Conservation (phyloP, 495 filamentous ascomycete genomes). For the Saxophila tyrrhenica region DNA sequence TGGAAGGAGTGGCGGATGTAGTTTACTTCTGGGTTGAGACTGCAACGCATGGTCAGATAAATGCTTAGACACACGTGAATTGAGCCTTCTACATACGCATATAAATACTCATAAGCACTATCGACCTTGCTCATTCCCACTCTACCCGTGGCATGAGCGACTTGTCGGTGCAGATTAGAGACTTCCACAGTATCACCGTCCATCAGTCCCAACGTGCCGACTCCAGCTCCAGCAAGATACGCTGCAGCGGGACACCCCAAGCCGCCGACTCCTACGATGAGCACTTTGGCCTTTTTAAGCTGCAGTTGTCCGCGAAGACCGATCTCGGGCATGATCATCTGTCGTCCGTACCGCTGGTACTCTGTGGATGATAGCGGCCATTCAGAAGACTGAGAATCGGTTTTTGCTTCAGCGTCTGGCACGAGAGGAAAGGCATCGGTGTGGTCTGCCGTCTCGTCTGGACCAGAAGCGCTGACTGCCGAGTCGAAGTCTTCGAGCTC, state of each 20-base stretch:
- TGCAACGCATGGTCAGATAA: conserved; percentile 18
- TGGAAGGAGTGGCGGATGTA: conserved; percentile 51
- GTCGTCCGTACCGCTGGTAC: conserved; percentile 77
- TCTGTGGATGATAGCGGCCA: conserved; percentile 55
- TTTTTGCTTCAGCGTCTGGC: too few species aligned
- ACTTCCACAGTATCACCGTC: conserved; percentile 80
- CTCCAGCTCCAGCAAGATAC: conserved; percentile 79
- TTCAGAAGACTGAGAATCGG: too few species aligned
- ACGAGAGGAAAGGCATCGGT: too few species aligned
- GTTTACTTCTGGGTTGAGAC: conserved; percentile 55
- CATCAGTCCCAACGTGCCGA: conserved; percentile 72
- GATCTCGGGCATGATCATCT: conserved; percentile 81
- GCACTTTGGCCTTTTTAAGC: conserved; percentile 55
- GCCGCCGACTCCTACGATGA: conserved; percentile 87
- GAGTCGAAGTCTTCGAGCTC: conserved; percentile 24
- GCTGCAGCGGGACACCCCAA: conserved; percentile 83
- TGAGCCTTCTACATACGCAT: conserved; percentile 37
- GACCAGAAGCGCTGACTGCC: too few species aligned
- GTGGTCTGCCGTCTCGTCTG: too few species aligned
- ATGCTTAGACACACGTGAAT: neutral
- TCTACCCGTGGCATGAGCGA: conserved; percentile 57
- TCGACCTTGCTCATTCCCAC: conserved; percentile 75
- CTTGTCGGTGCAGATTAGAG: conserved; percentile 90
- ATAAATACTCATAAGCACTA: conserved; percentile 58
- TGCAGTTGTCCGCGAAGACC: conserved; percentile 73